Percentiles rank a stretch among this genome's conserved stretches.
phyloP scores from a whole-genome alignment of 352 stramenopile genomes.

The Pythium aquatile region DNA sequence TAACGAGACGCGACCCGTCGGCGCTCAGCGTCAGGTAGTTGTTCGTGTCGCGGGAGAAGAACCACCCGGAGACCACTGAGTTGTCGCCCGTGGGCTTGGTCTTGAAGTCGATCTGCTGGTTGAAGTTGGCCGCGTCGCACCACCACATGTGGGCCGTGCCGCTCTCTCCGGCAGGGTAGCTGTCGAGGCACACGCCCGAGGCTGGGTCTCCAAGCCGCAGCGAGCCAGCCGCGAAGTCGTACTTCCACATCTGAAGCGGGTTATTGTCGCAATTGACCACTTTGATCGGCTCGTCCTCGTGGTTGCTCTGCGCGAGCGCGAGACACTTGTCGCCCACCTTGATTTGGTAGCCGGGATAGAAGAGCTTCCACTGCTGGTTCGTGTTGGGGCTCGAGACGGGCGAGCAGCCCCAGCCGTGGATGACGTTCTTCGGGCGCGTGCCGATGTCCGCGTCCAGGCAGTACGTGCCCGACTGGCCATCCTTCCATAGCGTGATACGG shows the following conservation, averaged over 20 bases:
- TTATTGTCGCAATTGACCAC: slow-evolving; percentile 3
- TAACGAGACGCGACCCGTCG: slow-evolving; percentile 3
- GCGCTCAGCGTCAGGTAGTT: slow-evolving; percentile 12
- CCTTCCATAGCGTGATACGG: neutral
- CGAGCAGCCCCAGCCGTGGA: slow-evolving; percentile 5
- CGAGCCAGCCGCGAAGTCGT: slow-evolving; percentile 6
- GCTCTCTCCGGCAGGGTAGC: slow-evolving; percentile 6
- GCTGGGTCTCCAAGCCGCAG: slow-evolving; percentile 6
- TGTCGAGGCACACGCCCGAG: neutral
- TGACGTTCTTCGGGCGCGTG: neutral
- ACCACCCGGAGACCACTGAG: neutral
- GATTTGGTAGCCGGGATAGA: slow-evolving; percentile 12
- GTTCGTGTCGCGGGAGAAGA: slow-evolving; percentile 11
- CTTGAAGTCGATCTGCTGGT: slow-evolving; percentile 12
- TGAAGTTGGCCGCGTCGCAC: neutral
- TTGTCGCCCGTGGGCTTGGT: neutral
- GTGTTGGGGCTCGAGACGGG: neutral
- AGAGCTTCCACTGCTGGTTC: slow-evolving; percentile 12
- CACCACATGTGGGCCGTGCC: slow-evolving; percentile 5
- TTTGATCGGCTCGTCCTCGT: neutral
- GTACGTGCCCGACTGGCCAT: neutral
- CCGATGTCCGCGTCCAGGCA: neutral
- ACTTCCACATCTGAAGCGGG: slow-evolving; percentile 16
- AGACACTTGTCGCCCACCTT: slow-evolving; percentile 8
- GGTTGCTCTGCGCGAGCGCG: neutral